phyloP scores from a whole-genome alignment of 805 yeast genomes.

The Clavispora asparagi region DNA sequence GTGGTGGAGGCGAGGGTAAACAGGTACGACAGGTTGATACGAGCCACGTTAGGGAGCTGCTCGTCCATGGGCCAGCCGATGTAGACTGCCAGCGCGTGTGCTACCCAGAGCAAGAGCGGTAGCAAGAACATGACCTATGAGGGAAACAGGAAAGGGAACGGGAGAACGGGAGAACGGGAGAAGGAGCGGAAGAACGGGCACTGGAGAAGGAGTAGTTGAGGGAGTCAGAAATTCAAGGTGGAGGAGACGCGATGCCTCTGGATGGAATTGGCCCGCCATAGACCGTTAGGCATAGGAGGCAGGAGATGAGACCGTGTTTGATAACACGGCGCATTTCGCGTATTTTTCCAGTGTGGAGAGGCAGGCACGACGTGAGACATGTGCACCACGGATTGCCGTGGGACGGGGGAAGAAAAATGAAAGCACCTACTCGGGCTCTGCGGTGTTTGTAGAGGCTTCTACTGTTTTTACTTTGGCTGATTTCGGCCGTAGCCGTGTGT shows the following conservation, averaged over 20 bases:
- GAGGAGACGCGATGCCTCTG: too few species aligned
- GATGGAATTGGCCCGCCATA: too few species aligned
- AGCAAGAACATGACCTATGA: background rate
- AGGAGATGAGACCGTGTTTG: conserved; percentile 2
- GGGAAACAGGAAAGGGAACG: background rate
- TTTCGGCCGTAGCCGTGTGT: too few species aligned
- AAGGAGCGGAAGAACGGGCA: background rate
- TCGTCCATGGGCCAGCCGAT: conserved; percentile 73
- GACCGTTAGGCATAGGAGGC: background rate
- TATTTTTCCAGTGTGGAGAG: background rate
- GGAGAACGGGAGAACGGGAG: background rate
- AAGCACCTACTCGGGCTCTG: too few species aligned
- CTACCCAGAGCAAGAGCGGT: conserved; percentile 4
- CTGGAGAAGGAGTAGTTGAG: too few species aligned
- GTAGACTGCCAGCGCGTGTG: conserved; percentile 42
- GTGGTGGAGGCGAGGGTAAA: conserved; percentile 73
- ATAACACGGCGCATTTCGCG: background rate
- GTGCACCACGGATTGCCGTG: too few species aligned
- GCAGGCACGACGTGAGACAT: background rate
- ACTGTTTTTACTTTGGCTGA: too few species aligned
- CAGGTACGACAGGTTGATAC: conserved; percentile 53
- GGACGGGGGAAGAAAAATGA: too few species aligned
- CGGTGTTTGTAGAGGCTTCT: too few species aligned
- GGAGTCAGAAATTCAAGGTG: too few species aligned
- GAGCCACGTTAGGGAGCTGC: conserved; percentile 86